These are phyloP conservation scores for Fonsecaea pedrosoi DNA, from an alignment of 2,329 filamentous ascomycete species.

Conservation along the genomic window DNA sequence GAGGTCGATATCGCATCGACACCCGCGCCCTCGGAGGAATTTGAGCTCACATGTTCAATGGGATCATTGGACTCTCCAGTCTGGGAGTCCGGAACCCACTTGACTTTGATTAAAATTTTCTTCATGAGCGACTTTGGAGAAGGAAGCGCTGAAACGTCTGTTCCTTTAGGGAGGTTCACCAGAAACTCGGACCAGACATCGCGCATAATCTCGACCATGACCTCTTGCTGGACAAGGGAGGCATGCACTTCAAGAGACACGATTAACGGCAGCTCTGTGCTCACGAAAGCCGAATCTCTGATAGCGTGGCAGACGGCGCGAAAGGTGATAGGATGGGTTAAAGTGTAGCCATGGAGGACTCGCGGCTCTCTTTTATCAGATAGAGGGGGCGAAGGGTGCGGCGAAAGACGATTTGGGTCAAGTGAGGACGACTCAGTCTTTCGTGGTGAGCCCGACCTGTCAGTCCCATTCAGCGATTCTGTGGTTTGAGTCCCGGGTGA, in stretches of 20 bases:
- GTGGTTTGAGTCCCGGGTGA: background rate
- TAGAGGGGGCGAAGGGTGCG: slow-evolving; percentile 25
- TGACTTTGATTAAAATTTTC: slow-evolving; percentile 86
- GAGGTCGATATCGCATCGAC: slow-evolving; percentile 21
- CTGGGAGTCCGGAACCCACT: slow-evolving; percentile 63
- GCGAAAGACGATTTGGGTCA: slow-evolving; percentile 24
- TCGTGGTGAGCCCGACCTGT: background rate
- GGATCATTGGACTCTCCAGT: slow-evolving; percentile 43
- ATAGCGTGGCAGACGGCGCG: slow-evolving; percentile 84
- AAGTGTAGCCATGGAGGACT: slow-evolving; percentile 84
- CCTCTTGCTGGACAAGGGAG: slow-evolving; percentile 78
- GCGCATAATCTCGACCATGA: slow-evolving; percentile 93
- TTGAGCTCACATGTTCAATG: slow-evolving; percentile 41
- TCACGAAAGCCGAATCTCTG: slow-evolving; percentile 76
- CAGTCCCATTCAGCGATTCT: background rate
- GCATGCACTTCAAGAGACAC: slow-evolving; percentile 93
- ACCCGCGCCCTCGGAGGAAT: slow-evolving; percentile 49
- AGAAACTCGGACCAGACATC: slow-evolving; percentile 81
- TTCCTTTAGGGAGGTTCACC: slow-evolving; percentile 63
- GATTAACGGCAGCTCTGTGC: slow-evolving; percentile 80
- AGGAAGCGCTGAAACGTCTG: slow-evolving; percentile 59
- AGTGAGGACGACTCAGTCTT: slow-evolving; percentile 10
- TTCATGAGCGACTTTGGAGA: slow-evolving; percentile 73
- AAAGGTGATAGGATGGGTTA: slow-evolving; percentile 86
- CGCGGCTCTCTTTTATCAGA: slow-evolving; percentile 68